These are phyloP conservation scores for Aspergillus aculeatus DNA, from an alignment of 2,329 filamentous ascomycete species.

Conservation along the genomic window DNA sequence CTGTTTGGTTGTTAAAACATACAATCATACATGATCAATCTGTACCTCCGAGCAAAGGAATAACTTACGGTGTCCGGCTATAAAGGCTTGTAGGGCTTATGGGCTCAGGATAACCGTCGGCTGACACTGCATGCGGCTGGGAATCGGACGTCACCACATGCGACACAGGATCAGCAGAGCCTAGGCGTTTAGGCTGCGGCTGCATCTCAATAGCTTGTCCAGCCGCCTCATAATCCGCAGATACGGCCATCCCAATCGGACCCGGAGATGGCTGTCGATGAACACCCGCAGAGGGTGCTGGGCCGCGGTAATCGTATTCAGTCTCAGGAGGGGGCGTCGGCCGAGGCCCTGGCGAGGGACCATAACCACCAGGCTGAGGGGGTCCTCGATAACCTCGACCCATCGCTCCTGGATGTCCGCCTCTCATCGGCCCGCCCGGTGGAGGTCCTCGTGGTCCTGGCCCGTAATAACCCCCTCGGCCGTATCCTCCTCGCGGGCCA, in stretches of 20 bases:
- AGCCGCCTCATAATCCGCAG: conserved; percentile 43
- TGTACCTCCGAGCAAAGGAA: background rate
- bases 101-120: conserved; percentile 26
- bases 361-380: conserved; percentile 52
- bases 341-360: conserved; percentile 35
- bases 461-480: conserved; percentile 41
- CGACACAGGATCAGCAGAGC: conserved; percentile 32
- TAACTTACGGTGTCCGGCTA: conserved; percentile 68
- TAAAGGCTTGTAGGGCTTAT: conserved; percentile 70
- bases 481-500: conserved; percentile 47
- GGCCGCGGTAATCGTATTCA: conserved; percentile 25
- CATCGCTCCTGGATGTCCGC: conserved; percentile 43
- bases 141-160: conserved; percentile 27
- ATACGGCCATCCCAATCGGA: conserved; percentile 35
- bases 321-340: conserved; percentile 28
- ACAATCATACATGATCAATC: background rate
- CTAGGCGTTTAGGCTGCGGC: conserved; percentile 55
- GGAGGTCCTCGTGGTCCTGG: conserved; percentile 31
- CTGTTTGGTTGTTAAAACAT: conserved; percentile 21
- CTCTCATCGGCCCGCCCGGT: conserved; percentile 35
- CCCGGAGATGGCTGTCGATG: conserved; percentile 34
- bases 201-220: conserved; percentile 80
- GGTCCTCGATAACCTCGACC: conserved; percentile 42
- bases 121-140: conserved; percentile 28
- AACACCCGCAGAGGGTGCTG: conserved; percentile 17